Evolutionary conservation across 108 stramenopile species (phyloP).

Genomic region (Thalassiosira profunda): DNA sequence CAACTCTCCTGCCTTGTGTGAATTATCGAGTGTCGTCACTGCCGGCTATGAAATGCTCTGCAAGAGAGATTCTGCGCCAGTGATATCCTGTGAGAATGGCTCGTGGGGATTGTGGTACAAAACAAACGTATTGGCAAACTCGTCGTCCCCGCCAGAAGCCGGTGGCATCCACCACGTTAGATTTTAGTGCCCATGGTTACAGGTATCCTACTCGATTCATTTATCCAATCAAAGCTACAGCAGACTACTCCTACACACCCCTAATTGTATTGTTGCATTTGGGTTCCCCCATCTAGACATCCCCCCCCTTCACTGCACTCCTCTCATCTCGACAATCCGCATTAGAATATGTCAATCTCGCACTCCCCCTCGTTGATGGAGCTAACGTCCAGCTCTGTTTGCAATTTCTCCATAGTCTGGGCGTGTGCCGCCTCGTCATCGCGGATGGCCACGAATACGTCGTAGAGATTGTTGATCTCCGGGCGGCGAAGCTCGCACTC

Average conservation of each 20-base stretch:
- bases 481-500: slow-evolving; percentile 63
- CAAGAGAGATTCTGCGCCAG: slow-evolving; percentile 1
- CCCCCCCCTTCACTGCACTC: neutral
- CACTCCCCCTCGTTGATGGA: slow-evolving; percentile 47
- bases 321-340: neutral
- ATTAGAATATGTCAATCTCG: slow-evolving; percentile 26
- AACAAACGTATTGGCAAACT: neutral
- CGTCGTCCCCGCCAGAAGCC: neutral
- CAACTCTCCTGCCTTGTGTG: slow-evolving; percentile 15
- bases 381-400: slow-evolving; percentile 42
- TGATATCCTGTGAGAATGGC: neutral
- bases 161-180: slow-evolving; percentile 45
- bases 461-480: slow-evolving; percentile 75
- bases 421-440: slow-evolving; percentile 91
- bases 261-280: no score
- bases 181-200: no score
- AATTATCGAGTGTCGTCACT: slow-evolving; percentile 25
- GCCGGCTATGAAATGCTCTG: slow-evolving; percentile 26
- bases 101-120: slow-evolving; percentile 34
- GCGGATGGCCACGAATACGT: slow-evolving; percentile 82
- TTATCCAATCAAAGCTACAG: no score
- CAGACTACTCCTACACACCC: no score
- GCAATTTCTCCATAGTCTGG: slow-evolving; percentile 56
- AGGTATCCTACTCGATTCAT: no score
- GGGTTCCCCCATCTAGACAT: no score